A percentile compares a stretch with the other conserved stretches of the same genome.
Conservation (phyloP, 106 monocot species). For the Dioscorea dumetorum region DNA sequence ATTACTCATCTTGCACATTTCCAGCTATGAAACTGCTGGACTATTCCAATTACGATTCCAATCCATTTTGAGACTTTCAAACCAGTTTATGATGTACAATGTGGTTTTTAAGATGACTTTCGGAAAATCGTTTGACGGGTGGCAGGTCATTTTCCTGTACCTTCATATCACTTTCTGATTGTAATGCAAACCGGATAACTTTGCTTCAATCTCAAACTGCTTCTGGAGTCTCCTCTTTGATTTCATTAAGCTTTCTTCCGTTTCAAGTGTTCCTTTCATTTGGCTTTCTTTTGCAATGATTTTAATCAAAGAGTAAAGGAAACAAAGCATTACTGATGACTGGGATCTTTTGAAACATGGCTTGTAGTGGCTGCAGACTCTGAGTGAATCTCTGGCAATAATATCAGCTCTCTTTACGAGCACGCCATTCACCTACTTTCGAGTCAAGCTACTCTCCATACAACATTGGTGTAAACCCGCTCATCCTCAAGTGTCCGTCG, state of each 20-base stretch:
- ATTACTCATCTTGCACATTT: too few relatives aligned
- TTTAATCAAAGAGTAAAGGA: neutral
- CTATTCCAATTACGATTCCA: too few relatives aligned
- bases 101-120: neutral
- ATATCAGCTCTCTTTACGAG: neutral
- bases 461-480: constrained; percentile 14
- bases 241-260: too few relatives aligned
- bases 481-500: constrained; percentile 36
- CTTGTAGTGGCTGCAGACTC: too few relatives aligned
- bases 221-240: too few relatives aligned
- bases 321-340: neutral
- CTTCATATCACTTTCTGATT: constrained; percentile 13
- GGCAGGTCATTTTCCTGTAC: constrained; percentile 16
- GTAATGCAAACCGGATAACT: neutral
- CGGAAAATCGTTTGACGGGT: neutral
- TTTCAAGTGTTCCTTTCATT: neutral
- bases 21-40: too few relatives aligned
- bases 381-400: too few relatives aligned
- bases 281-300: neutral
- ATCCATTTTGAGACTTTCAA: neutral
- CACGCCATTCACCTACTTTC: neutral
- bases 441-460: constrained; percentile 9
- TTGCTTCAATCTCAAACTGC: neutral
- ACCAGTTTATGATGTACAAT: neutral
- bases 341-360: too few relatives aligned